These are phyloP conservation scores for Cladophialophora bantiana DNA, from an alignment of 2,329 filamentous ascomycete genomes.

Conservation along the genomic window DNA sequence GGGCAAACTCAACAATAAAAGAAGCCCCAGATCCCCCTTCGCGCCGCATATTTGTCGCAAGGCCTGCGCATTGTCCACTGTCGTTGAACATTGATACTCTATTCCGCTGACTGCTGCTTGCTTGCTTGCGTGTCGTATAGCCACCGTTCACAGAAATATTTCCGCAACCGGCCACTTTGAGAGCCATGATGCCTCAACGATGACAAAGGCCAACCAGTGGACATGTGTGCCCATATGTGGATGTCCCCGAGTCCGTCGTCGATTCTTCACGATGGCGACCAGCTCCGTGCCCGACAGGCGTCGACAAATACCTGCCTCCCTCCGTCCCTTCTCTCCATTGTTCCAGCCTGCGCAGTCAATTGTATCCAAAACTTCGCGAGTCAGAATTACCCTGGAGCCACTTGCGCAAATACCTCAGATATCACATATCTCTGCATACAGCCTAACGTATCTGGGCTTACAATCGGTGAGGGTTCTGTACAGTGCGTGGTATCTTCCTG, in stretches of 20 bases:
- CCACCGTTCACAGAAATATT: slow-evolving; percentile 26
- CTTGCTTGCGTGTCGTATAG: slow-evolving; percentile 10
- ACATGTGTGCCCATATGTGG: slow-evolving; percentile 31
- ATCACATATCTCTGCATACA: slow-evolving; percentile 70
- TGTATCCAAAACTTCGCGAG: slow-evolving; percentile 70
- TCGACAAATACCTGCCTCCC: slow-evolving; percentile 37
- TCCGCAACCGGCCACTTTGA: slow-evolving; percentile 32
- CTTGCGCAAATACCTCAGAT: slow-evolving; percentile 60
- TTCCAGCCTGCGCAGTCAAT: slow-evolving; percentile 61
- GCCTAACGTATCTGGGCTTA: slow-evolving; percentile 67
- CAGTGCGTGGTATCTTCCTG: slow-evolving; percentile 71
- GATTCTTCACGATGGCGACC: slow-evolving; percentile 19
- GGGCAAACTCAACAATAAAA: slow-evolving; percentile 18
- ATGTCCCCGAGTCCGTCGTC: slow-evolving; percentile 26
- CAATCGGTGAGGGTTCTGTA: slow-evolving; percentile 73
- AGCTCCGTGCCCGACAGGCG: slow-evolving; percentile 24
- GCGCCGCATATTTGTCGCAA: slow-evolving; percentile 26
- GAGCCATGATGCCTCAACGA: slow-evolving; percentile 30
- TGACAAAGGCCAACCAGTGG: slow-evolving; percentile 32
- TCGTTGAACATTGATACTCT: not conserved
- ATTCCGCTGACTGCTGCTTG: slow-evolving; percentile 12
- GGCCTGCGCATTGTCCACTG: not conserved
- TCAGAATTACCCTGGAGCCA: slow-evolving; percentile 62
- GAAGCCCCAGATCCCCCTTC: slow-evolving; percentile 15
- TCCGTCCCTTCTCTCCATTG: slow-evolving; percentile 31